Evolutionary conservation across 176 grass and related monocot species (phyloP).

Genomic region (Leersia perrieri): DNA sequence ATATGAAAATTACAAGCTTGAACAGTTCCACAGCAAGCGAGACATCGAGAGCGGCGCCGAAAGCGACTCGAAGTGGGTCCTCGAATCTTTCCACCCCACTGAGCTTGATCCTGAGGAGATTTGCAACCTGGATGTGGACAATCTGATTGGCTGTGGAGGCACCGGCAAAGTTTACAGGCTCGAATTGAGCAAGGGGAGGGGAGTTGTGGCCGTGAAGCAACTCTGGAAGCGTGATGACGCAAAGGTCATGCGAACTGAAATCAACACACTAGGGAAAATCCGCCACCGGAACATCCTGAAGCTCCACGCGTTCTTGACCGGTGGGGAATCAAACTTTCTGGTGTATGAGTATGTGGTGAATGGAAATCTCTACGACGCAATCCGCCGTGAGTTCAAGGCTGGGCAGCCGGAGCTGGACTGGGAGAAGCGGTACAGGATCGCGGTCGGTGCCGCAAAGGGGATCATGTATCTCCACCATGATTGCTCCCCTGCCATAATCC

Average conservation of each 20-base stretch:
- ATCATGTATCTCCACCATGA: slow-evolving; percentile 89
- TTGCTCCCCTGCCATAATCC: slow-evolving; percentile 69
- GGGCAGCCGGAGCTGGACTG: slow-evolving; percentile 56
- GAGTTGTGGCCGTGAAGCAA: slow-evolving; percentile 65
- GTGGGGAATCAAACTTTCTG: slow-evolving; percentile 49
- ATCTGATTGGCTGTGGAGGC: slow-evolving; percentile 65
- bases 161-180: slow-evolving; percentile 63
- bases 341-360: slow-evolving; percentile 70
- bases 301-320: slow-evolving; percentile 58
- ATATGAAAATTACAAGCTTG: slow-evolving; percentile 73
- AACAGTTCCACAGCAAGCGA: slow-evolving; percentile 44
- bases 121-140: slow-evolving; percentile 48
- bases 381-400: slow-evolving; percentile 54
- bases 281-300: slow-evolving; percentile 79
- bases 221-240: slow-evolving; percentile 51
- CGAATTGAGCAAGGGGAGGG: slow-evolving; percentile 61
- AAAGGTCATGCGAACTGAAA: slow-evolving; percentile 53
- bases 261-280: slow-evolving; percentile 54
- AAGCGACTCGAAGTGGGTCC: slow-evolving; percentile 54
- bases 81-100: slow-evolving; percentile 58
- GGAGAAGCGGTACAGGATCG: slow-evolving; percentile 60
- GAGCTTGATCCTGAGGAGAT: slow-evolving; percentile 58
- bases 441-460: slow-evolving; percentile 63
- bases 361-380: slow-evolving; percentile 74
- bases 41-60: slow-evolving; percentile 41